A percentile compares a stretch with the other conserved stretches of the same genome.
These are phyloP conservation scores for Debaryomyces prosopidis DNA, from an alignment of 805 yeast species.

Conservation along the genomic window DNA sequence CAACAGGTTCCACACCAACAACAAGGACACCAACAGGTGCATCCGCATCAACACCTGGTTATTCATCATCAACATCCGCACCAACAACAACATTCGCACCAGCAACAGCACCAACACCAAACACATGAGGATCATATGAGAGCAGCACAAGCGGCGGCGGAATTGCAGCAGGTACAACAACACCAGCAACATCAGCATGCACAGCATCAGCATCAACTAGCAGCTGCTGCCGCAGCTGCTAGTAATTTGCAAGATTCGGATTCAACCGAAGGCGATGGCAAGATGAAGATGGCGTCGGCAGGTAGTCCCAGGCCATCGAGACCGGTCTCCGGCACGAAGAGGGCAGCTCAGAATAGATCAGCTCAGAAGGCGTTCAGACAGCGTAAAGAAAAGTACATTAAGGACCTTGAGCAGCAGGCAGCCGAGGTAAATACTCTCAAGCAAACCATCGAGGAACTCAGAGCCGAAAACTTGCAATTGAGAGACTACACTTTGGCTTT, in stretches of 20 bases:
- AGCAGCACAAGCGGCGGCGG: slow-evolving; percentile 12
- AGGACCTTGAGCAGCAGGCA: slow-evolving; percentile 74
- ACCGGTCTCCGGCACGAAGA: slow-evolving; percentile 63
- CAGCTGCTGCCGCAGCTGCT: slow-evolving; percentile 10
- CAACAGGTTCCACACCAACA: slow-evolving; percentile 13
- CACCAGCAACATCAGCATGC: slow-evolving; percentile 10
- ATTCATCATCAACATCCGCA: slow-evolving; percentile 8
- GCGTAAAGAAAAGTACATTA: slow-evolving; percentile 78
- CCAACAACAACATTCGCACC: slow-evolving; percentile 7
- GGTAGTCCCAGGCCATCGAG: slow-evolving; percentile 16
- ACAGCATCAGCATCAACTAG: slow-evolving; percentile 9
- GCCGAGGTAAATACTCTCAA: slow-evolving; percentile 61
- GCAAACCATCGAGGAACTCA: slow-evolving; percentile 64
- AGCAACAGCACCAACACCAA: slow-evolving; percentile 8
- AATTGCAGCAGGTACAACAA: slow-evolving; percentile 15
- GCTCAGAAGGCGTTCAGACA: slow-evolving; percentile 92
- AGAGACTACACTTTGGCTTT: slow-evolving; percentile 71
- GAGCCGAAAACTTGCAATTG: slow-evolving; percentile 68
- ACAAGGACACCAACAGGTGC: slow-evolving; percentile 6
- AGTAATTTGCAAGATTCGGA: slow-evolving; percentile 2
- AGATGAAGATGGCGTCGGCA: not conserved
- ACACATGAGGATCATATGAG: slow-evolving; percentile 9
- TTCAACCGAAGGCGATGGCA: slow-evolving; percentile 6
- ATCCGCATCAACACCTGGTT: slow-evolving; percentile 3
- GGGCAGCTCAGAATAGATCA: slow-evolving; percentile 89